Base-by-base conservation (phyloP, 805 yeast genomes). In the Hanseniaspora osmophila region DNA sequence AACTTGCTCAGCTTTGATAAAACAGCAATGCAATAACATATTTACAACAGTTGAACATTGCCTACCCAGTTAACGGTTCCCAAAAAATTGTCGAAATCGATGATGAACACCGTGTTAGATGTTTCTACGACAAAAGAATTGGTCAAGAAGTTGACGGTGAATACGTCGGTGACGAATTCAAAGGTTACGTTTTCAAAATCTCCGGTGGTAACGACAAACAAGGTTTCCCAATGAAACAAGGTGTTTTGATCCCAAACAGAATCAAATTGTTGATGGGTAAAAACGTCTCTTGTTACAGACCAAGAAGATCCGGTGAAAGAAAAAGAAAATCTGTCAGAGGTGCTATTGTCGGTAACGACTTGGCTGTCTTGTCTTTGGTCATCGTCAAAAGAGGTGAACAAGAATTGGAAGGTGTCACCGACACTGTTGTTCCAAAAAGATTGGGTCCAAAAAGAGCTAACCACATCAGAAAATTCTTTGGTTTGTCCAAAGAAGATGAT, bases 211-310 rank as follows among this genome's bases (percentile, higher is more conserved):
- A 92, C 84, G 98, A 92, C 78, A 92, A 92, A 78, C 98, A 92
- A 79, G 98, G 98, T 78, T 92, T 92, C 96, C 97, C 98, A 76
- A 92, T 94, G 98, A 92, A 88, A 76, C 98, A 94, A 77, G 98
- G 98, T 83, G 98, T 92, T 58, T 77, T 92, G 80, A 92, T 86
- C 78, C 97, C 98, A 75, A 87, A 94, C 81, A 94, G 98, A 82
- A 97, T 92, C 64, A 87, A 84, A 71, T 80, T 92, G 65, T 80
- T 92, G 69, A 78, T 92, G 68, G 71, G 95, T 61, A 80, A 86
- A 75, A 95, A 90, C 66, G 82, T 76, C 77, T 85, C 96, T 63
- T 90, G 97, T 80, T 92, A 92, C 94, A 90, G 98, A 80, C 94
- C 95, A 73, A 92, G 98, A 80, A 86, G 97, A 77, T 67, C 72